Base-by-base conservation (phyloP, 306 rosid genomes). In the Quercus berberidifolia region DNA sequence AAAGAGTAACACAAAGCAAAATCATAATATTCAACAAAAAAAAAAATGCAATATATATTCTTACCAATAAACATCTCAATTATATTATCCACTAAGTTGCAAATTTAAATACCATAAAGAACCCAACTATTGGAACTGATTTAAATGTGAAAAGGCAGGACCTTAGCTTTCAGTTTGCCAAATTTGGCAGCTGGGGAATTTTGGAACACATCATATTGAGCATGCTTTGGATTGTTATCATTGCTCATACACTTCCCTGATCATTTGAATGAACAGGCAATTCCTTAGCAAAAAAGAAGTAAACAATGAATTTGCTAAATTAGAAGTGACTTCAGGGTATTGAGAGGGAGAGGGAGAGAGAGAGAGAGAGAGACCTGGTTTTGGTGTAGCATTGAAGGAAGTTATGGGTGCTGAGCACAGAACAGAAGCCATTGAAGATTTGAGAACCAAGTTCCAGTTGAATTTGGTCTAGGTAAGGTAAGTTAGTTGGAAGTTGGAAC, bases 341-440 rank as follows among this genome's bases (percentile, higher is more conserved):
- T 46, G 21, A 63, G 26, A 20, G 60, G 0, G 26, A 20, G 60
- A 21, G n/a, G n/a, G 23, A 21, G 23, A 21, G 23, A 33, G 38
- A 33, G 35, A 77, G 15, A 35, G 55, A 63, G 49, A 68, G 65
- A 79, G 74, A 88, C 94, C 94, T 80, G 90, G 80, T 63, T 59
- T 1, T 78, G 78, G 79, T 41, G 75, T 62, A 70, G 84, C 54
- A 35, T 23, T 85, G 51, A 80, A 83, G 75, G 81, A 85, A 78
- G 33, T 54, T 71, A 26, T 31, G 54, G 88, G 74, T 25, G 85
- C 72, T 20, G 73, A 77, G 81, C 79, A 86, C 49, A 85, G 26
- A 71, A 86, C 71, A 64, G 77, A 78, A 19, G 89, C 87, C 98
- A 91, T 90, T 76, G 85, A 56, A 68, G 58, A 49, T 13, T 49